phyloP scores from a whole-genome alignment of 129 eudicot genomes.

The Solidago caesia region DNA sequence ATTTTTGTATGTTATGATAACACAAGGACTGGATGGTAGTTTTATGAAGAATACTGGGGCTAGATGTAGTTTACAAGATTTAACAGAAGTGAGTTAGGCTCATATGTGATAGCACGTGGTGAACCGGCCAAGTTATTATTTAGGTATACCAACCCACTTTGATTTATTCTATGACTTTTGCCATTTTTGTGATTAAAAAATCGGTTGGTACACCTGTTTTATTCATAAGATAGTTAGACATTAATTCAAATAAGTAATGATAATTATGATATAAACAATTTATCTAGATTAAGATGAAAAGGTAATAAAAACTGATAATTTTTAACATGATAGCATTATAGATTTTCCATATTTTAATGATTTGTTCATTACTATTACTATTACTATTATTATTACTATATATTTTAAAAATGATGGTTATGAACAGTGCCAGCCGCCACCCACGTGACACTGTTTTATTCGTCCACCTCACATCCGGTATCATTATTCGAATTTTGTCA shows the following conservation, averaged over 20 bases:
- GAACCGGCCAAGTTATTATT: slow-evolving; percentile 25
- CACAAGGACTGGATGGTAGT: not conserved
- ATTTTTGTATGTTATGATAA: too few species aligned
- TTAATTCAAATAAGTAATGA: not conserved
- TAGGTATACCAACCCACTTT: slow-evolving; percentile 28
- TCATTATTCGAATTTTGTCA: too few species aligned
- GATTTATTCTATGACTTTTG: slow-evolving; percentile 19
- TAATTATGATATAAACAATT: not conserved
- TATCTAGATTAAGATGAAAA: not conserved
- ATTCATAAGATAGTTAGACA: not conserved
- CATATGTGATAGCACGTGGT: slow-evolving; percentile 17
- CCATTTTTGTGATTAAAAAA: slow-evolving; percentile 4
- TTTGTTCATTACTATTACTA: too few species aligned
- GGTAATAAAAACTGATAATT: not conserved
- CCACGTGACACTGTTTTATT: too few species aligned
- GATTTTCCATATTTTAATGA: too few species aligned
- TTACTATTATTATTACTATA: too few species aligned
- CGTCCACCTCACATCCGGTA: too few species aligned
- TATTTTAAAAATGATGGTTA: too few species aligned
- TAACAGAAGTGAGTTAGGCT: not conserved
- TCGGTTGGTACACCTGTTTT: not conserved
- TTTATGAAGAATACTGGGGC: not conserved
- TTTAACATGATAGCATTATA: too few species aligned
- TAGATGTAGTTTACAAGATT: not conserved
- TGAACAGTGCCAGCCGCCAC: too few species aligned